These are phyloP conservation scores for Plasmodium knowlesi DNA, from an alignment of 169 alveolate species.

Conservation along the genomic window DNA sequence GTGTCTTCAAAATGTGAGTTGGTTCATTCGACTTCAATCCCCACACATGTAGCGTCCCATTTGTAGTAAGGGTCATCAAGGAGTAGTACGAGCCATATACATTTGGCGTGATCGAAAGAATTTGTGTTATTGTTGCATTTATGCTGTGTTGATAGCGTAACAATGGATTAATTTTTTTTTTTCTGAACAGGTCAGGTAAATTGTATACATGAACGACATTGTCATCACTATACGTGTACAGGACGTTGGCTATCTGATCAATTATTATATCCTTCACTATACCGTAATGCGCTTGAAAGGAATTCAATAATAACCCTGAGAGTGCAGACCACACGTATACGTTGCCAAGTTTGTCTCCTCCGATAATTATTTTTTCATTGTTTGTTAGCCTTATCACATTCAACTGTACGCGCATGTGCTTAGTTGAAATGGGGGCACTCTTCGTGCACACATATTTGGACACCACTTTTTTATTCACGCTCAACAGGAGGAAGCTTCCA, in stretches of 20 bases:
- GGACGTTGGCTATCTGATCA: constrained; percentile 47
- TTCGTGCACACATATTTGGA: constrained; percentile 38
- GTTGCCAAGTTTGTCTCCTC: constrained; percentile 73
- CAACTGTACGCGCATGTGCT: constrained; percentile 44
- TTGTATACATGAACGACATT: constrained; percentile 60
- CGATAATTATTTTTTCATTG: constrained; percentile 58
- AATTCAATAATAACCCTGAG: constrained; percentile 60
- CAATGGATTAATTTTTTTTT: constrained; percentile 34
- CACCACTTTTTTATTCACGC: constrained; percentile 40
- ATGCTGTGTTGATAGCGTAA: constrained; percentile 58
- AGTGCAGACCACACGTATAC: constrained; percentile 53
- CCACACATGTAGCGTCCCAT: constrained; percentile 51
- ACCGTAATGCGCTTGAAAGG: constrained; percentile 75
- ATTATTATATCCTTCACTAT: constrained; percentile 47
- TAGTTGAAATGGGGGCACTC: constrained; percentile 31
- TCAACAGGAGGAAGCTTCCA: constrained; percentile 55
- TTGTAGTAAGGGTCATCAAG: constrained; percentile 37
- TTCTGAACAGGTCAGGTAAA: constrained; percentile 63
- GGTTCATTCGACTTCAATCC: constrained; percentile 58
- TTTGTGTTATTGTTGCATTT: constrained; percentile 67
- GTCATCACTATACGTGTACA: constrained; percentile 73
- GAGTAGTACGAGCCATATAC: constrained; percentile 38
- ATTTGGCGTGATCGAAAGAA: constrained; percentile 52
- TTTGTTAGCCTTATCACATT: constrained; percentile 46
- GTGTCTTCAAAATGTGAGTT: constrained; percentile 44